phyloP scores from a whole-genome alignment of 2,329 filamentous ascomycete genomes.

The Phoma sp. region DNA sequence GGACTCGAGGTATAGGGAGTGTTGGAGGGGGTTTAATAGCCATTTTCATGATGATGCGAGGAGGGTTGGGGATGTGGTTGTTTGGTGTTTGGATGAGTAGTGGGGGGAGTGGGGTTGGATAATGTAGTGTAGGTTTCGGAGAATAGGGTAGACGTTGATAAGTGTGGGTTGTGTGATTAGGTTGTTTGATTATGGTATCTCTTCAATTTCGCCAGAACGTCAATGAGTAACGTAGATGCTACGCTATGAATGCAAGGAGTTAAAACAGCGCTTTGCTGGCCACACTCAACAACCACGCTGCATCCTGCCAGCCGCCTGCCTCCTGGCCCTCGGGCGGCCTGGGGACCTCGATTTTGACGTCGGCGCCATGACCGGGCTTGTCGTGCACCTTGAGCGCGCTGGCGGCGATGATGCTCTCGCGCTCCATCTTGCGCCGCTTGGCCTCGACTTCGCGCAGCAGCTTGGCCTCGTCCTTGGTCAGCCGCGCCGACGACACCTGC shows the following conservation, averaged over 20 bases:
- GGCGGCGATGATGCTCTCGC: slow-evolving; percentile 44
- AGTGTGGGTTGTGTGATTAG: too few relatives aligned
- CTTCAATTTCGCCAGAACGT: too few relatives aligned
- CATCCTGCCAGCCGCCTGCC: slow-evolving; percentile 63
- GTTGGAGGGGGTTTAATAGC: slow-evolving; percentile 65
- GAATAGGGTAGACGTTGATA: too few relatives aligned
- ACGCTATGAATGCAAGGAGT: not conserved
- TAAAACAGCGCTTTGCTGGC: slow-evolving; percentile 54
- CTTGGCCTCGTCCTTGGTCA: slow-evolving; percentile 47
- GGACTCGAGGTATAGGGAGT: slow-evolving; percentile 60
- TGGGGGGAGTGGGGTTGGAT: not conserved
- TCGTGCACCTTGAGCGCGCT: slow-evolving; percentile 47
- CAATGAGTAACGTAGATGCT: not conserved
- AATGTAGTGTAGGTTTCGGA: too few relatives aligned
- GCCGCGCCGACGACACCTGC: not conserved
- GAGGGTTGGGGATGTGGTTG: slow-evolving; percentile 65
- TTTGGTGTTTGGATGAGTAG: slow-evolving; percentile 56
- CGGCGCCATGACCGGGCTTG: slow-evolving; percentile 18
- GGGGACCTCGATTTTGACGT: slow-evolving; percentile 19
- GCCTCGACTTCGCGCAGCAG: slow-evolving; percentile 47
- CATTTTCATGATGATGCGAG: slow-evolving; percentile 68
- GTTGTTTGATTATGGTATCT: not conserved
- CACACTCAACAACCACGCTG: slow-evolving; percentile 62
- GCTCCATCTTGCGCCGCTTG: slow-evolving; percentile 43
- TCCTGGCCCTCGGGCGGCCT: slow-evolving; percentile 30